Base-by-base conservation (phyloP, 768 basidiomycete genomes). In the Trametes cubensis region DNA sequence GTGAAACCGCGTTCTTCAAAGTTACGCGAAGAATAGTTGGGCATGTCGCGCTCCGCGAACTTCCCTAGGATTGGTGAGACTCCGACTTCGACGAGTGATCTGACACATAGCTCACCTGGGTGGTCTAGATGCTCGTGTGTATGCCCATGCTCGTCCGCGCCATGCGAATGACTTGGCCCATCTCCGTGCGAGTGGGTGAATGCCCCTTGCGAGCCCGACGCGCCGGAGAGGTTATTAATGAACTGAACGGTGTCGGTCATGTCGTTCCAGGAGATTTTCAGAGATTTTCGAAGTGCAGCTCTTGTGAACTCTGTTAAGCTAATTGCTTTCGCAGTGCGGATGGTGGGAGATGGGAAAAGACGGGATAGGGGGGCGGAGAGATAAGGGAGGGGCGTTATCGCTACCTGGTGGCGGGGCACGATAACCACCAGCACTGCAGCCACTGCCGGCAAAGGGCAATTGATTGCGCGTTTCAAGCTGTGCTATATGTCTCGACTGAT, bases 1-100 rank as follows among this genome's bases (percentile, higher is more conserved):
- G 96, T 98, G 77, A 98, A 99, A 0, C 92, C 97, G 64, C 96
- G 80, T 76, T 98, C 95, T 54, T 87, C 83, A 69, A 95, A 98
- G 78, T 95, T 90, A 39, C 96, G 80, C 2, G 76, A 73, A 8
- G 87, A 80, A 69, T 91, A 98, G 70, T 97, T 90, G 10, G 96
- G 97, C 73, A 97, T 75, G 74, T 98, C 96, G 26, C 96, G 82
- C 72, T 98, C 95, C 13, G 91, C 77, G 68, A 88, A 99, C 73
- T 92, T 97, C 46, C 96, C 95, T 95, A 69, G 1, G 13, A 23
- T 51, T 39, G 68, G 4, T 55, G 25, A 51, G 23, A 62, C n/a
- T 30, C 13, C 61, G 25, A 18, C 26, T 0, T 50, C 34, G 45
- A 26, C 8, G 21, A 34, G 6, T 52, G 25, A 1, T 8, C 25